Evolutionary conservation across 1,139 yeast genomes (phyloP), one percentile per base, ranked within the genome.

Genomic region (Blastobotrys aristatus): DNA sequence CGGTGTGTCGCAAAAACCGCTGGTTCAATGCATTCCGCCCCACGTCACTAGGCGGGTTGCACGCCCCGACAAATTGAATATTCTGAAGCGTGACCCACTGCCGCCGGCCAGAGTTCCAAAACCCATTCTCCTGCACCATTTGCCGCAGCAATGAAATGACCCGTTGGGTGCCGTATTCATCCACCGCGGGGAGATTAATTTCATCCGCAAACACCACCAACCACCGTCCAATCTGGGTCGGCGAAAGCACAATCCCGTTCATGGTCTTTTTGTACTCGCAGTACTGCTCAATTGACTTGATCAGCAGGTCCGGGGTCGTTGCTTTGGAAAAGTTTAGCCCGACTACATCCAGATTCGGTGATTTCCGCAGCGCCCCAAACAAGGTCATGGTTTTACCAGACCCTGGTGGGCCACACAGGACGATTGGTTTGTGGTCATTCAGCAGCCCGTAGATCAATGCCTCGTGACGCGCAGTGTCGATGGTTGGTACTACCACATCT

Each of bases 391-490:
- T 90, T 62, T 92, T 92, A 53, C 98, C 98, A 0, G 96, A 84
- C 2, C 98, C 98, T 0, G 98, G 97, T 0, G 97, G 97, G 4
- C 98, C 98, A 67, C 96, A 89, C 30, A 92, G 71, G 29, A 92
- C 70, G 21, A 88, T 64, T 0, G 95, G 79, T 42, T 70, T 69
- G 50, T 77, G 84, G 40, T 79, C 79, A 34, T 72, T 71, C 35
- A 90, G 60, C 4, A 86, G 65, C 0, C 81, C 71, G 53, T 74
- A 76, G 1, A 90, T 72, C 20, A 86, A 59, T 1, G 70, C 62
- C 52, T 86, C 94, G 52, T 86, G 87, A 48, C 82, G 72, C 1
- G 75, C 63, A 0, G 97, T 90, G 55, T 89, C 97, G 1, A 77
- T 61, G 0, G 97, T 92, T 0, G 95, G 88, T 4, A 92, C 75